Base-by-base conservation (phyloP, 306 rosid genomes). In the Delonix regia region DNA sequence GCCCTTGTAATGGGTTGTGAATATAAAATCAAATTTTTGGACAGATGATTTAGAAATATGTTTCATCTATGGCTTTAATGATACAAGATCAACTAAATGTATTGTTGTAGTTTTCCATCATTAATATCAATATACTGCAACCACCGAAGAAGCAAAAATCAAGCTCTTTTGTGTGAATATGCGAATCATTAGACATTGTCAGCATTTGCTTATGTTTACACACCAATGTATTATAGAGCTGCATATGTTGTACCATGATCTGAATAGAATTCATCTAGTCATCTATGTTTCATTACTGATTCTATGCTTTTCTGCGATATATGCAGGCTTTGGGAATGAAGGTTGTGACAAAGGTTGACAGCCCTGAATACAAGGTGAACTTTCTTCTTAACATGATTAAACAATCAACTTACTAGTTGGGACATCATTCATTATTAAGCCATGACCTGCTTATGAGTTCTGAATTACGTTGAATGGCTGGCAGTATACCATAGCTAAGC, bases 241-340 rank as follows among this genome's bases (percentile, higher is more conserved):
- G 41, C 6, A 42, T 42, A 0, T 73, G 36, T 0, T 67, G 24
- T 27, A 48, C 48, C 36, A 80, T 48, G 48, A 42, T 62, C 49
- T 14, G 30, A 44, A 24, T 66, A 34, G 52, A 57, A 70, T 52
- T 44, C 33, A 39, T 78, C 47, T 73, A 77, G 25, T 51, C 72
- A 61, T 22, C 42, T 41, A 45, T 49, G 5, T 71, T 73, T 77
- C 60, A 38, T 71, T 52, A 30, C 49, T 25, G 34, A 75, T 68
- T 34, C 69, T n/a, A 18, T 39, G 15, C 33, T 69, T 48, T 36
- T 80, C 55, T 74, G 77, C 67, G 72, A 45, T 81, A 70, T 67
- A 18, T 69, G 38, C 78, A 94, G 98, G 94, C 97, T 45, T 75
- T 90, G 81, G 98, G 98, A 60, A 62, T 94, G 90, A 86, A 85